These are phyloP conservation scores for Mycena rosella DNA, from an alignment of 768 basidiomycete species.

Conservation along the genomic window DNA sequence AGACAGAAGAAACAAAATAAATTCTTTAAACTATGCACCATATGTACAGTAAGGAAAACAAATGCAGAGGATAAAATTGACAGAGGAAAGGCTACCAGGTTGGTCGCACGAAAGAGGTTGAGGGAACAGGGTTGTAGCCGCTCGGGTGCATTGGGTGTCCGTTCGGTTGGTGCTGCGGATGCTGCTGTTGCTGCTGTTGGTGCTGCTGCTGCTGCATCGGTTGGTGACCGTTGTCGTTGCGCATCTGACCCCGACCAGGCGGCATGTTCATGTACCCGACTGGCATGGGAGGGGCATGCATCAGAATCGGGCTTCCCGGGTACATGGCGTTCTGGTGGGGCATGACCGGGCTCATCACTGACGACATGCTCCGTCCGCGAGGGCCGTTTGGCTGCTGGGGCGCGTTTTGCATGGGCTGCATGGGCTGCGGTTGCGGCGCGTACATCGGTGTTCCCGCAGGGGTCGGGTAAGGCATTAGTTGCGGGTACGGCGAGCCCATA, in stretches of 20 bases:
- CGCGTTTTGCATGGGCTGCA: slow-evolving; percentile 59
- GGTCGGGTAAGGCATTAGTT: slow-evolving; percentile 72
- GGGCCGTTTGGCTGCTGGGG: slow-evolving; percentile 49
- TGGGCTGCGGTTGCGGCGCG: slow-evolving; percentile 54
- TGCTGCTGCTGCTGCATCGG: slow-evolving; percentile 54
- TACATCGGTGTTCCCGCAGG: slow-evolving; percentile 66
- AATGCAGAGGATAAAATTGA: slow-evolving; percentile 43
- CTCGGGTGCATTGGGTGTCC: slow-evolving; percentile 48
- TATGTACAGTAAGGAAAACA: slow-evolving; percentile 52
- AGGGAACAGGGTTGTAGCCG: slow-evolving; percentile 57
- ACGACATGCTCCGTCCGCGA: slow-evolving; percentile 67
- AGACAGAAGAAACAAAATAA: slow-evolving; percentile 16
- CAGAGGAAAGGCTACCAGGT: slow-evolving; percentile 55
- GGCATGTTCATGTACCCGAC: slow-evolving; percentile 62
- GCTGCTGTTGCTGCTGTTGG: slow-evolving; percentile 43
- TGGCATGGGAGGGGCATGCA: slow-evolving; percentile 68
- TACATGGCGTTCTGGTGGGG: slow-evolving; percentile 65
- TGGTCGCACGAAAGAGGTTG: slow-evolving; percentile 59
- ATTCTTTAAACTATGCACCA: slow-evolving; percentile 51
- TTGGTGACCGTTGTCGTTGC: slow-evolving; percentile 62
- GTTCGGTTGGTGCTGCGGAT: slow-evolving; percentile 46
- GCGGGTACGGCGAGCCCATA: slow-evolving; percentile 74
- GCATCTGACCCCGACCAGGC: slow-evolving; percentile 62
- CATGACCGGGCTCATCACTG: slow-evolving; percentile 82
- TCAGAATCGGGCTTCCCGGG: slow-evolving; percentile 74